Percentiles rank a stretch among this genome's conserved stretches.
Conservation (phyloP, 2,329 filamentous ascomycete genomes). For the Xylariaceae sp. region DNA sequence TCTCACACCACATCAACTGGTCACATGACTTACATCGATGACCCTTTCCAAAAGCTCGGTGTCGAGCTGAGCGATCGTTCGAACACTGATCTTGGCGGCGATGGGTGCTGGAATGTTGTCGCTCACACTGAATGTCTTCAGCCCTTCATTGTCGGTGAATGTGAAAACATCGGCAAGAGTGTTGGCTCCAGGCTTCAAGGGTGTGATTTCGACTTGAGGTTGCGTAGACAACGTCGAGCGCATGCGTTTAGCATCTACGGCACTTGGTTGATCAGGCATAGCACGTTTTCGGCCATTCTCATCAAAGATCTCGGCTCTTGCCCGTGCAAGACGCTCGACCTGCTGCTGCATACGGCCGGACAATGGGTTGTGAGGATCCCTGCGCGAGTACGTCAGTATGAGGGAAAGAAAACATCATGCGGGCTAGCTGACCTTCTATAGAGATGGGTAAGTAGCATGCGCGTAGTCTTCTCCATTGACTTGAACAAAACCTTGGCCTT, state of each 20-base stretch:
- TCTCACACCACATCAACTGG: not conserved
- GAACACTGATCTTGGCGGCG: conserved; percentile 75
- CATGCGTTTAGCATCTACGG: conserved; percentile 78
- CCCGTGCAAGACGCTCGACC: conserved; percentile 74
- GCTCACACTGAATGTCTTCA: conserved; percentile 75
- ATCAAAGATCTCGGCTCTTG: conserved; percentile 72
- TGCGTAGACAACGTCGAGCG: conserved; percentile 48
- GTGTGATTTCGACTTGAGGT: conserved; percentile 53
- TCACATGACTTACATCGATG: conserved; percentile 54
- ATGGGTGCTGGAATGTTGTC: conserved; percentile 67
- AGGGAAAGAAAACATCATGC: conserved; percentile 2
- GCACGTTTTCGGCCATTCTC: conserved; percentile 74
- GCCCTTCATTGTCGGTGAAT: conserved; percentile 66
- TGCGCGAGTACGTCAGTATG: conserved; percentile 34
- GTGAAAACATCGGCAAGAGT: conserved; percentile 83
- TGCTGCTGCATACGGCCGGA: conserved; percentile 78
- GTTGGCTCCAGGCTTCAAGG: conserved; percentile 68
- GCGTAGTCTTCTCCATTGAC: conserved; percentile 91
- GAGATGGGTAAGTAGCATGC: conserved; percentile 76
- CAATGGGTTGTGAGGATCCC: conserved; percentile 74
- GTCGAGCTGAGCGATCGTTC: conserved; percentile 69
- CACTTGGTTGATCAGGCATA: conserved; percentile 64
- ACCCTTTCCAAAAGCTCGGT: conserved; percentile 64
- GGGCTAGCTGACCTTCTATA: conserved; percentile 59
- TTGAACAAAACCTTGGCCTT: conserved; percentile 76